These are phyloP conservation scores for Alternaria longipes DNA, from an alignment of 2,329 filamentous ascomycete species.

Conservation along the genomic window DNA sequence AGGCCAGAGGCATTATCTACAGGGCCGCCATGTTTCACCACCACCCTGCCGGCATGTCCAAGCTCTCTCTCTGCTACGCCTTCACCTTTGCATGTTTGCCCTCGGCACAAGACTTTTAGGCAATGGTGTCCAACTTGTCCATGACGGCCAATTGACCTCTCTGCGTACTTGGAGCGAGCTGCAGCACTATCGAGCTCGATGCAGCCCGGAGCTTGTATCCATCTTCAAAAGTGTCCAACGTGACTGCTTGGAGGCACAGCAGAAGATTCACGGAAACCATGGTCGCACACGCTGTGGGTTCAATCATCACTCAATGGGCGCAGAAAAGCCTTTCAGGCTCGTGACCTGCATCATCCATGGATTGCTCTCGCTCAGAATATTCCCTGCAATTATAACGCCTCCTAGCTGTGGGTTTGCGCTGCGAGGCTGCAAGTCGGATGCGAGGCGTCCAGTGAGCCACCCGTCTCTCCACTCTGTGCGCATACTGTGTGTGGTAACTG, in stretches of 20 bases:
- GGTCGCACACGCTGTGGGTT: slow-evolving; percentile 11
- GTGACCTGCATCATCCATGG: slow-evolving; percentile 29
- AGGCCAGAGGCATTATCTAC: slow-evolving; percentile 37
- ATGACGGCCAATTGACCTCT: not conserved
- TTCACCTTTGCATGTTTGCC: slow-evolving; percentile 14
- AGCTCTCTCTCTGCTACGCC: slow-evolving; percentile 15
- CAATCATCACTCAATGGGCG: not conserved
- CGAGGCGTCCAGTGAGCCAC: slow-evolving; percentile 21
- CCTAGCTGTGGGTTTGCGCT: slow-evolving; percentile 23
- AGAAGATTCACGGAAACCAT: slow-evolving; percentile 7
- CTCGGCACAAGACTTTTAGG: slow-evolving; percentile 8
- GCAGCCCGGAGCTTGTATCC: not conserved
- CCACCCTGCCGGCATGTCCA: slow-evolving; percentile 26
- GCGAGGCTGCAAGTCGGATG: slow-evolving; percentile 26
- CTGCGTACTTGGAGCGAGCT: slow-evolving; percentile 8
- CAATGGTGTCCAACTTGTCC: not conserved
- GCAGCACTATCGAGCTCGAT: slow-evolving; percentile 9
- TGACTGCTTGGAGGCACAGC: slow-evolving; percentile 11
- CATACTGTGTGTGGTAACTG: slow-evolving; percentile 22
- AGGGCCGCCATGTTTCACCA: slow-evolving; percentile 43
- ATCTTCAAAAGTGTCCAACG: not conserved
- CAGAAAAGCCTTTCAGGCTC: slow-evolving; percentile 16
- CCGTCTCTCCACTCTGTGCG: slow-evolving; percentile 25
- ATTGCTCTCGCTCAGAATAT: slow-evolving; percentile 20
- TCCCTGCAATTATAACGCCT: slow-evolving; percentile 33